A percentile compares a stretch with the other conserved stretches of the same genome.
Conservation (phyloP, 768 basidiomycete species). For the Hirschioporus abietinus region DNA sequence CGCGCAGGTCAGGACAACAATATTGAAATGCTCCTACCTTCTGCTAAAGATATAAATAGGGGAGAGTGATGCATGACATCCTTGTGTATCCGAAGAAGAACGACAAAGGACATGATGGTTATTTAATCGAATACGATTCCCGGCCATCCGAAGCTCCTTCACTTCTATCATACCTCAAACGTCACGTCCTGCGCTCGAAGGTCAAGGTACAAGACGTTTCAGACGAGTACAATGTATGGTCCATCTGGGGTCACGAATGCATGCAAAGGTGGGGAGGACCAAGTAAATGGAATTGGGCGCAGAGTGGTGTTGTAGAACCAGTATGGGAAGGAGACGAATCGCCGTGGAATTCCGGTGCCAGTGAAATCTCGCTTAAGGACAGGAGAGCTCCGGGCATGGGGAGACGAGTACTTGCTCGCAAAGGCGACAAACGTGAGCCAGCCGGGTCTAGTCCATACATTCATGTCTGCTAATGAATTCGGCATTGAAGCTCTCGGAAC, state of each 20-base stretch:
- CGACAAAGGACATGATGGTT: constrained; percentile 41
- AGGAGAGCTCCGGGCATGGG: constrained; percentile 78
- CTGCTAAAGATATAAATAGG: constrained; percentile 39
- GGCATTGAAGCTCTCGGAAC: constrained; percentile 29
- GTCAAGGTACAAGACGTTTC: constrained; percentile 79
- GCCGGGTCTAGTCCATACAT: constrained; percentile 5
- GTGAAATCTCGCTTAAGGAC: constrained; percentile 51
- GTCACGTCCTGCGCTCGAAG: constrained; percentile 83
- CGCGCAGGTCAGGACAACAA: constrained; percentile 54
- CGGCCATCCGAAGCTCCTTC: constrained; percentile 53
- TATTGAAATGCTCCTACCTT: constrained; percentile 7
- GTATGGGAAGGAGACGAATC: constrained; percentile 45
- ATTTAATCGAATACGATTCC: constrained; percentile 69
- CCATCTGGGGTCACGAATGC: constrained; percentile 60
- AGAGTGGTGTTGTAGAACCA: constrained; percentile 75
- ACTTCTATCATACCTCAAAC: constrained; percentile 69
- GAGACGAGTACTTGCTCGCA: constrained; percentile 57
- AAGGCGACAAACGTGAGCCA: constrained; percentile 69
- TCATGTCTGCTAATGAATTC: constrained; percentile 8
- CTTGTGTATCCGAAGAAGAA: constrained; percentile 69
- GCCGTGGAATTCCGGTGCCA: constrained; percentile 56
- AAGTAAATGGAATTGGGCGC: constrained; percentile 48
- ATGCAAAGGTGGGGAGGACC: constrained; percentile 35
- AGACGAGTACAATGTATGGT: constrained; percentile 75
- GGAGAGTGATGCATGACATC: constrained; percentile 82